These are phyloP conservation scores for Blastosporella zonata DNA, from an alignment of 1,284 basidiomycete species.

Conservation along the genomic window DNA sequence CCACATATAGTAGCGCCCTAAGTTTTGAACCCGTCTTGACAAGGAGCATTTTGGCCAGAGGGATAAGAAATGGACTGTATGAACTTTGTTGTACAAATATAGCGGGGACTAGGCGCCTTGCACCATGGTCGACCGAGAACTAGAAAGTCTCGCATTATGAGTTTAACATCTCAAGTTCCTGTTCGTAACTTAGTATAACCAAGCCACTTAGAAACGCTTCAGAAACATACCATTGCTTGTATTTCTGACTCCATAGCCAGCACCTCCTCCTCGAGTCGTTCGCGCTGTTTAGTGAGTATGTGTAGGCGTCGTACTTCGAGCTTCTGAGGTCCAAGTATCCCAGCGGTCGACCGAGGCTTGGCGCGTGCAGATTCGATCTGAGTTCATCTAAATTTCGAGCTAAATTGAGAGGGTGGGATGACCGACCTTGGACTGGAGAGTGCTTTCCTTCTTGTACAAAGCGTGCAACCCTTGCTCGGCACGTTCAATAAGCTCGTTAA, in stretches of 20 bases:
- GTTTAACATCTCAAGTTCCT: conserved; percentile 21
- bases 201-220: neutral
- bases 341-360: conserved; percentile 42
- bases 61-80: too few species aligned
- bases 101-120: too few species aligned
- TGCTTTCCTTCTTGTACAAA: conserved; percentile 55
- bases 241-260: conserved; percentile 57
- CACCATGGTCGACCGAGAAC: too few species aligned
- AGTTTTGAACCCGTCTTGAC: too few species aligned
- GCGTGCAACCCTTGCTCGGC: conserved; percentile 63
- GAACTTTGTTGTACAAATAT: too few species aligned
- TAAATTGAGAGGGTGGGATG: neutral
- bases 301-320: conserved; percentile 61
- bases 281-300: conserved; percentile 58
- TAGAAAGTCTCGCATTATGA: conserved; percentile 3
- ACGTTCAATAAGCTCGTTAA: conserved; percentile 66
- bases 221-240: conserved; percentile 45
- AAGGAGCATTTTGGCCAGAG: too few species aligned
- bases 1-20: too few species aligned
- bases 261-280: conserved; percentile 57
- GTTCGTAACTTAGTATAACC: neutral
- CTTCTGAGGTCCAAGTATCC: conserved; percentile 58
- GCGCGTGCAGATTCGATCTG: conserved; percentile 54
- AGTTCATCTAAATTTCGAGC: neutral
- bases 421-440: conserved; percentile 57